Base-by-base conservation (phyloP, 495 filamentous ascomycete genomes). In the Penicillium daleae region DNA sequence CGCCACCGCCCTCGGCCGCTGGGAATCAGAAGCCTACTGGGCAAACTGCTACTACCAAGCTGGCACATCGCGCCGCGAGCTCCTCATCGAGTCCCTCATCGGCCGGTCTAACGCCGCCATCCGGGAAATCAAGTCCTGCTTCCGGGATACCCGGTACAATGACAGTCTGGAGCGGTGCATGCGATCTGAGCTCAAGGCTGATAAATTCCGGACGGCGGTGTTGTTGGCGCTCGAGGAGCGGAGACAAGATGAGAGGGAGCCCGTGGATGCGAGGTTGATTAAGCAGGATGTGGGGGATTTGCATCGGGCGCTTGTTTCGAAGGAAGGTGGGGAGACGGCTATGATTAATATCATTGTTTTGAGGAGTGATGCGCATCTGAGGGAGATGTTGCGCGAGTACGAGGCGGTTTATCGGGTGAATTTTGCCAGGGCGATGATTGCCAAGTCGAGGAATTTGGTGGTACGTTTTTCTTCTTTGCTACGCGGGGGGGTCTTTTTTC, bases 11-110 rank as follows among this genome's bases (percentile, higher is more conserved):
- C 86, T 98, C 0, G 95, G 96, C 3, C 82, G 86, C 49, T 99
- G 92, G 90, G 95, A 97, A 78, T 88, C 86, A 56, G 95, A 99
- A 74, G 93, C 91, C 2, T 97, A 95, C 81, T 99, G 95, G 92
- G 94, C 96, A 49, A 99, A 98, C 69, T 96, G 91, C 76, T 99
- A 93, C 88, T 99, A 98, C 78, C 95, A 98, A 72, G 89, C 90
- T 37, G 89, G 91, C 63, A 91, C 90, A 65, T 90, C 86, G 3
- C 83, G 92, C 3, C 85, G 92, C 21, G 92, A 99, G 72, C 78
- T 99, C 22, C 83, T 99, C 48, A 97, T 99, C 68, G 95, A 99
- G 71, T 86, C 88, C 10, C 78, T 99, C 15, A 95, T 98, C 83
- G 95, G 95, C 0, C 87, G 92, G 17, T 87, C 86, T 13, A 97